phyloP scores from a whole-genome alignment of 1,139 yeast genomes.

The Kodamaea plutei region DNA sequence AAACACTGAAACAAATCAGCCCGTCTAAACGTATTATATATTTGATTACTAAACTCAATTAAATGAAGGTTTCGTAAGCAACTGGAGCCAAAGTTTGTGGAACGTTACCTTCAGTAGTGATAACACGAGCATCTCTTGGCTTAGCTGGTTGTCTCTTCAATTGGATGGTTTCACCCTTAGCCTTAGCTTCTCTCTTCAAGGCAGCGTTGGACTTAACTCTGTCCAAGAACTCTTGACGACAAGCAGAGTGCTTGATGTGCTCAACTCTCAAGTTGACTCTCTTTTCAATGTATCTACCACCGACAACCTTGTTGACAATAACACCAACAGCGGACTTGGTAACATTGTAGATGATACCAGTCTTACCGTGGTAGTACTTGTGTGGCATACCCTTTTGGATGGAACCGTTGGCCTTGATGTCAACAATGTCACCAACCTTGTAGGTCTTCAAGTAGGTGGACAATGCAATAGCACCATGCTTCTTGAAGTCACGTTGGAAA shows the following conservation, averaged over 20 bases:
- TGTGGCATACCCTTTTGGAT: slow-evolving; percentile 99
- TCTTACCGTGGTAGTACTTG: slow-evolving; percentile 99
- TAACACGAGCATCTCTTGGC: slow-evolving; percentile 91
- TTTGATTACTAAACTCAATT: too few species aligned
- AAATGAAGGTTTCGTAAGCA: slow-evolving; percentile 99
- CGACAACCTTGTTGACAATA: slow-evolving; percentile 96
- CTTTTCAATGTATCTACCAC: slow-evolving; percentile 98
- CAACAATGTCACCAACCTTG: slow-evolving; percentile 99
- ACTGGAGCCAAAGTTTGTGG: slow-evolving; percentile 99
- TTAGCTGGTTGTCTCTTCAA: slow-evolving; percentile 98
- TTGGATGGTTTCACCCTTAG: slow-evolving; percentile 83
- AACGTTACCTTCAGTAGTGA: slow-evolving; percentile 71
- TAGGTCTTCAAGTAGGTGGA: slow-evolving; percentile 96
- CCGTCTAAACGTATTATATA: too few species aligned
- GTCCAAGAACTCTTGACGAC: slow-evolving; percentile 98
- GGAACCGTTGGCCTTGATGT: slow-evolving; percentile 98
- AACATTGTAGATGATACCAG: slow-evolving; percentile 98
- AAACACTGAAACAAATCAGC: too few species aligned
- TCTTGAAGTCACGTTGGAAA: slow-evolving; percentile 99
- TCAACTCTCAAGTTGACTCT: slow-evolving; percentile 98
- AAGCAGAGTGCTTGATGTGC: slow-evolving; percentile 99
- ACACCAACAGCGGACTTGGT: slow-evolving; percentile 99
- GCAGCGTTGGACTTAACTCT: slow-evolving; percentile 98
- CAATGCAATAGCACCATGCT: slow-evolving; percentile 92
- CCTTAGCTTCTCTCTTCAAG: slow-evolving; percentile 91